Evolutionary conservation across 345 rosid genomes (phyloP).

Genomic region (Boechera divaricarpa): DNA sequence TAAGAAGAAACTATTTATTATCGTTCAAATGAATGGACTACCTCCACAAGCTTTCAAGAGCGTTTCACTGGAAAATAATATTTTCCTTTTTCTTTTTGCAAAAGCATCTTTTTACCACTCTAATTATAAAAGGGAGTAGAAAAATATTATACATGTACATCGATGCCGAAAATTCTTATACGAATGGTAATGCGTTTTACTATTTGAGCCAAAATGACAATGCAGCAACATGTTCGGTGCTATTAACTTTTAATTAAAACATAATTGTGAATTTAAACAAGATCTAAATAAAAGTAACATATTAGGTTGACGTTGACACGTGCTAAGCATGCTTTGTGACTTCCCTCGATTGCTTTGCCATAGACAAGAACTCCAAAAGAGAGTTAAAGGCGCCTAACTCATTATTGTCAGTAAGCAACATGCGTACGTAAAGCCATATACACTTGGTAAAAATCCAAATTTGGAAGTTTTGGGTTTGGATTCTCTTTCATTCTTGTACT

Average conservation of each 20-base stretch:
- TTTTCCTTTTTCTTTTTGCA: background rate
- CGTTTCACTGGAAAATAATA: conserved; percentile 9
- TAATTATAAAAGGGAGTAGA: background rate
- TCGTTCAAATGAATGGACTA: conserved; percentile 7
- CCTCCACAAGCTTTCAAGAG: conserved; percentile 21
- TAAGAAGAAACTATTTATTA: background rate
- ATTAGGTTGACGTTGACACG: conserved; percentile 35
- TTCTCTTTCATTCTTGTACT: conserved; percentile 17
- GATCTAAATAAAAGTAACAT: conserved; percentile 1
- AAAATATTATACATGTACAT: background rate
- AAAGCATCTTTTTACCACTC: conserved; percentile 11
- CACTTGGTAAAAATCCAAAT: conserved; percentile 29
- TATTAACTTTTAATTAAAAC: background rate
- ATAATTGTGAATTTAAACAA: background rate
- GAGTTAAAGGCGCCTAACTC: background rate
- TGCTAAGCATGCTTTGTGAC: conserved; percentile 37
- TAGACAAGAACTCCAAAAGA: conserved; percentile 21
- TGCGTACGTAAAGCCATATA: conserved; percentile 11
- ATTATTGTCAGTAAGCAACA: conserved; percentile 14
- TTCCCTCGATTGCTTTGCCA: conserved; percentile 12
- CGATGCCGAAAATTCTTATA: background rate
- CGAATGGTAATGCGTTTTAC: conserved; percentile 16
- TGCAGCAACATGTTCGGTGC: conserved; percentile 4
- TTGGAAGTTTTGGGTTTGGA: conserved; percentile 24
- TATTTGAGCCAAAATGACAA: conserved; percentile 12